These are phyloP conservation scores for Pouteria campechiana DNA, from an alignment of 179 eudicot species.

Conservation along the genomic window DNA sequence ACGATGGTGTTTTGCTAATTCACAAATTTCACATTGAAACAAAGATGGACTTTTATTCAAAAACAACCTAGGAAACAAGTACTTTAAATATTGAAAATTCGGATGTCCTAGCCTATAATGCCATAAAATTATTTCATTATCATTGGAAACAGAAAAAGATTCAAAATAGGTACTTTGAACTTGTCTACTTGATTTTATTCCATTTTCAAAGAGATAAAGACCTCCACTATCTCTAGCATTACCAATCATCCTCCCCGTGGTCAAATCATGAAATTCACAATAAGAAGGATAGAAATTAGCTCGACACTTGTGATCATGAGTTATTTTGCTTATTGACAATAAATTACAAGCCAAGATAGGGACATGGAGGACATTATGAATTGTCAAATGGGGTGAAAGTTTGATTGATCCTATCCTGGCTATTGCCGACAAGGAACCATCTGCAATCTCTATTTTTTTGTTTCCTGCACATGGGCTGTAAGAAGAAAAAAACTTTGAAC, in stretches of 20 bases:
- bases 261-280: not conserved
- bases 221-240: not conserved
- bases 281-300: not conserved
- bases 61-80: no score
- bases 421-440: not conserved
- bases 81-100: no score
- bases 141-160: no score
- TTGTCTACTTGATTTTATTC: no score
- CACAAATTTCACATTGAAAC: no score
- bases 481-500: not conserved
- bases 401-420: not conserved
- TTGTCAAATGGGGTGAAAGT: not conserved
- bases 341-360: not conserved
- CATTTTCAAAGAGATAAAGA: not conserved
- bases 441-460: not conserved
- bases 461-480: not conserved
- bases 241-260: slow-evolving; percentile 2
- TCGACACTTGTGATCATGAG: not conserved
- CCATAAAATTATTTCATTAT: no score
- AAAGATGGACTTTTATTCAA: no score
- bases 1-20: no score
- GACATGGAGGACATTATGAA: not conserved
- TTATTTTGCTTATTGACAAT: not conserved
- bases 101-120: no score
- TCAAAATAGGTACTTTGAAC: no score